Conservation (phyloP, 2,329 filamentous ascomycete species). For the Botryotinia narcissicola region DNA sequence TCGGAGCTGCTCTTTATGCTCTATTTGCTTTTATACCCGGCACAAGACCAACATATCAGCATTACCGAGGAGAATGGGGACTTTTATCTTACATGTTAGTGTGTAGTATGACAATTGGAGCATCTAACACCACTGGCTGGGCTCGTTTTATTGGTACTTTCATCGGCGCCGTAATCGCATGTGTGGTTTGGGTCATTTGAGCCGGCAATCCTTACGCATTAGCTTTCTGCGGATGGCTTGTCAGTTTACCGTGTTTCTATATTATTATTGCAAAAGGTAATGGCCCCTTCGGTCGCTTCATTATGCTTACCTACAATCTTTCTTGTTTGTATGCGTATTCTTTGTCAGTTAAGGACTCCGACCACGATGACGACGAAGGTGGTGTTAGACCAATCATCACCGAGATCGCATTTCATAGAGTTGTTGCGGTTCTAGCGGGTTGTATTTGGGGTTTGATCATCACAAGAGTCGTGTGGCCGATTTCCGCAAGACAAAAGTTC, state of each 20-base stretch:
- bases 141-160: conserved; percentile 85
- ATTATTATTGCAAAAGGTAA: conserved; percentile 82
- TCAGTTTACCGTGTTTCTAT: conserved; percentile 82
- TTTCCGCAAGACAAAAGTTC: conserved; percentile 83
- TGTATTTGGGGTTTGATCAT: conserved; percentile 91
- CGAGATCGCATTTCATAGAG: conserved; percentile 83
- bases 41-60: conserved; percentile 76
- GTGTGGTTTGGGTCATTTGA: conserved; percentile 74
- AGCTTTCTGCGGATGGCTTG: conserved; percentile 77
- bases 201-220: conserved; percentile 71
- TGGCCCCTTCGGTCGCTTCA: conserved; percentile 88
- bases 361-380: conserved; percentile 85
- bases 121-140: conserved; percentile 87
- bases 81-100: conserved; percentile 97
- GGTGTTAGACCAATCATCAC: conserved; percentile 79
- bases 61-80: conserved; percentile 96
- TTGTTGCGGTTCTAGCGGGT: conserved; percentile 80
- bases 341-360: conserved; percentile 73
- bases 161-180: conserved; percentile 72
- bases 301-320: conserved; percentile 93
- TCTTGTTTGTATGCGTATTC: conserved; percentile 93
- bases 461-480: conserved; percentile 88
- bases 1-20: conserved; percentile 85
- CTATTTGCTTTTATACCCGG: conserved; percentile 80
- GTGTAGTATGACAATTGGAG: conserved; percentile 94